phyloP scores from a whole-genome alignment of 129 eudicot species.

The Rutidosis leptorrhynchoides region DNA sequence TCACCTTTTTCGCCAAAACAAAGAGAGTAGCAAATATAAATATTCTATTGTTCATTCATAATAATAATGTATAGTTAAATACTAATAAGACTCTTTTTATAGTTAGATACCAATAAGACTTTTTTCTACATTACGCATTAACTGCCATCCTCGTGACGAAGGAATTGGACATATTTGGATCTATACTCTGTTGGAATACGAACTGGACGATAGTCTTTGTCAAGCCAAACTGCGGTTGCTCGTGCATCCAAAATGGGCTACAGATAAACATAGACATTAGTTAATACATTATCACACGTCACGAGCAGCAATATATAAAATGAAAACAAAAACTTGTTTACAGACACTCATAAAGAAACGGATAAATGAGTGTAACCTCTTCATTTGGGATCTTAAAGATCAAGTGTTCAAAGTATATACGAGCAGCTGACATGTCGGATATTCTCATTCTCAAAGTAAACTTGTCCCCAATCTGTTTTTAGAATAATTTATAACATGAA shows the following conservation, averaged over 20 bases:
- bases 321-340: neutral
- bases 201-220: constrained; percentile 71
- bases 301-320: neutral
- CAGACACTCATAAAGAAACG: neutral
- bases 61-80: too few relatives aligned
- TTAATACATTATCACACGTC: neutral
- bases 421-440: constrained; percentile 73
- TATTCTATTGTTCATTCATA: too few relatives aligned
- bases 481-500: constrained; percentile 2
- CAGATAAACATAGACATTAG: neutral
- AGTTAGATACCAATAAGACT: too few relatives aligned
- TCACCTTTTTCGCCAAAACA: too few relatives aligned
- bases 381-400: constrained; percentile 66
- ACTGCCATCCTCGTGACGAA: constrained; percentile 43
- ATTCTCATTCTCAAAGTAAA: constrained; percentile 63
- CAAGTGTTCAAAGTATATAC: constrained; percentile 69
- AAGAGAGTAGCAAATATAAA: too few relatives aligned
- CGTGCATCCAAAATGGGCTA: constrained; percentile 83
- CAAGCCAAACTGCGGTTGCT: constrained; percentile 89
- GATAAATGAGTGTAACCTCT: constrained; percentile 49
- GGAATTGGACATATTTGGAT: constrained; percentile 55
- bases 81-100: too few relatives aligned
- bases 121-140: too few relatives aligned
- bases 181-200: constrained; percentile 73
- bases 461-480: constrained; percentile 67